Evolutionary conservation across 2,329 filamentous ascomycete genomes (phyloP).

Genomic region (Fragosphaeria purpurea): DNA sequence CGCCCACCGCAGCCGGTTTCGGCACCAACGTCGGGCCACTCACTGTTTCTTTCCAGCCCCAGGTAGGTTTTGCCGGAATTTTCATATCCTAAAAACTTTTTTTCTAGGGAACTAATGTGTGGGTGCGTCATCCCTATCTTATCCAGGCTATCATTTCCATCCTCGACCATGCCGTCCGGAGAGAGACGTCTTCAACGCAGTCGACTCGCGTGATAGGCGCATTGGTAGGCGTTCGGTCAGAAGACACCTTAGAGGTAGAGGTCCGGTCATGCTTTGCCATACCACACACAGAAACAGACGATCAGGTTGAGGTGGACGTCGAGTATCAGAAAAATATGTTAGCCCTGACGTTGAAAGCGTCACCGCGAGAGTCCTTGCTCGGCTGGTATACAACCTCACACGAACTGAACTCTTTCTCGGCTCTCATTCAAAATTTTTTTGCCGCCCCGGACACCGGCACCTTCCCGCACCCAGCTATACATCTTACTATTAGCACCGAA

Average conservation of each 20-base stretch:
- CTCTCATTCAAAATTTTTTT: constrained; percentile 99
- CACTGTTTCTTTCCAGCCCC: constrained; percentile 88
- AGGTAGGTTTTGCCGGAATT: constrained; percentile 47
- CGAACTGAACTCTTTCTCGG: constrained; percentile 96
- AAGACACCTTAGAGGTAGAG: constrained; percentile 94
- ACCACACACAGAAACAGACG: constrained; percentile 93
- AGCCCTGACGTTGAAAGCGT: constrained; percentile 82
- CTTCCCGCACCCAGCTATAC: constrained; percentile 92
- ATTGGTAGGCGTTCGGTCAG: constrained; percentile 81
- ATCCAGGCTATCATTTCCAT: constrained; percentile 59
- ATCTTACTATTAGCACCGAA: constrained; percentile 87
- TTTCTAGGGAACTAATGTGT: background rate
- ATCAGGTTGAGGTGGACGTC: constrained; percentile 99
- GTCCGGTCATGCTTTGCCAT: constrained; percentile 96
- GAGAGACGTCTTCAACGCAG: constrained; percentile 64
- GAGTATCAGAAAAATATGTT: constrained; percentile 99
- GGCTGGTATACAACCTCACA: constrained; percentile 98
- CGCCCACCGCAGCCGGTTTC: constrained; percentile 67
- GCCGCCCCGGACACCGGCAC: constrained; percentile 93
- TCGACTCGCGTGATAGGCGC: constrained; percentile 96
- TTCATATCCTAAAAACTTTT: no score
- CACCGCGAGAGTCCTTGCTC: constrained; percentile 85
- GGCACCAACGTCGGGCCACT: constrained; percentile 84
- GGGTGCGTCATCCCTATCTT: background rate
- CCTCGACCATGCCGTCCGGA: constrained; percentile 87